A percentile compares a stretch with the other conserved stretches of the same genome.
Evolutionary conservation across 75 land plant genomes (phyloP).

Genomic region (Larix kaempferi): DNA sequence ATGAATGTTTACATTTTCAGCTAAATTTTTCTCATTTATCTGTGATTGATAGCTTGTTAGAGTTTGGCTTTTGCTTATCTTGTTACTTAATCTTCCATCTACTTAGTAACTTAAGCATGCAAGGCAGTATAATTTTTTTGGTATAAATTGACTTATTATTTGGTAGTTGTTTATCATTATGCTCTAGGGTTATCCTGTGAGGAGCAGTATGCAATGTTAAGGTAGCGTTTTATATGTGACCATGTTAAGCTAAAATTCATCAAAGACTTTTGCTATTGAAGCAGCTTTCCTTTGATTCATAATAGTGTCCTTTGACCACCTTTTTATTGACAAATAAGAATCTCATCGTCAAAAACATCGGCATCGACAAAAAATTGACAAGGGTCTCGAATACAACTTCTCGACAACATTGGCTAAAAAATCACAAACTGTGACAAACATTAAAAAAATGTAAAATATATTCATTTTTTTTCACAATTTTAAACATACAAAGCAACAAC

Average conservation of each 20-base stretch:
- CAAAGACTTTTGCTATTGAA: not conserved
- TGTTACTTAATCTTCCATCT: not conserved
- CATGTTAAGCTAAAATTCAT: not conserved
- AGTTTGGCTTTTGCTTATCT: not conserved
- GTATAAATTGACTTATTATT: not conserved
- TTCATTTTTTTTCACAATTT: no score
- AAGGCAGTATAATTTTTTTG: no score
- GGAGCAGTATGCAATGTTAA: not conserved
- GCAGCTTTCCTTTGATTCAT: not conserved
- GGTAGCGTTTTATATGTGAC: not conserved
- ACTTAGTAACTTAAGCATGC: not conserved
- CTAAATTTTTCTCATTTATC: no score
- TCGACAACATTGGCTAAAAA: no score
- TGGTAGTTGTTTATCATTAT: not conserved
- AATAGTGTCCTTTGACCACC: no score
- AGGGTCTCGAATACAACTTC: no score
- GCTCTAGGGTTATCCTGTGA: not conserved
- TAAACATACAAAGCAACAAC: no score
- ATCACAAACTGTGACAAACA: no score
- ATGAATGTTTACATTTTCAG: slow-evolving; percentile 9
- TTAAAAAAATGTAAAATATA: no score
- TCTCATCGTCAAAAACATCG: no score
- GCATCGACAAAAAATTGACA: no score
- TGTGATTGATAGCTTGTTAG: not conserved
- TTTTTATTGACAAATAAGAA: no score